Percentiles rank a stretch among this genome's conserved stretches.
phyloP scores from a whole-genome alignment of 805 yeast species.

The Candida koratica region DNA sequence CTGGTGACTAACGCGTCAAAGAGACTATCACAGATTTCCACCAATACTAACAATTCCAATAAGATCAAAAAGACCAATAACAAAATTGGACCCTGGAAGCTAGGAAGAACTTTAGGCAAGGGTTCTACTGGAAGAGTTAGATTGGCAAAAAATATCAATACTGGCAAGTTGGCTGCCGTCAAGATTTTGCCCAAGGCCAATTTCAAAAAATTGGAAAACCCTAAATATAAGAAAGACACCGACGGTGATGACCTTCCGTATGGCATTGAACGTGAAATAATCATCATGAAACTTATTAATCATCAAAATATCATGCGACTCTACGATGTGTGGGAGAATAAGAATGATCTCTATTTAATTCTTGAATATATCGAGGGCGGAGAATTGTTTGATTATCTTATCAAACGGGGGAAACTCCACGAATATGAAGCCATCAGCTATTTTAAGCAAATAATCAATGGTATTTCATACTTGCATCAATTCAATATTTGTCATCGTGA shows the following conservation, averaged over 20 bases:
- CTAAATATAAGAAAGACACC: constrained; percentile 37
- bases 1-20: constrained; percentile 46
- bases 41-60: constrained; percentile 38
- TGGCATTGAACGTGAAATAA: constrained; percentile 83
- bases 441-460: constrained; percentile 80
- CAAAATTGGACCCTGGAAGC: constrained; percentile 92
- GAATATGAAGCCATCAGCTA: constrained; percentile 88
- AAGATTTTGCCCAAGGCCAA: constrained; percentile 89
- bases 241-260: constrained; percentile 50
- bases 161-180: constrained; percentile 92
- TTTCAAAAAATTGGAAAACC: constrained; percentile 48
- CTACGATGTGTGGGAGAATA: constrained; percentile 86
- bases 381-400: constrained; percentile 86
- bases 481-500: constrained; percentile 87
- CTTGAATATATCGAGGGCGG: constrained; percentile 97
- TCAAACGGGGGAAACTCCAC: constrained; percentile 81
- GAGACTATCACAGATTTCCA: constrained; percentile 47
- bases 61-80: constrained; percentile 46
- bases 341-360: constrained; percentile 76
- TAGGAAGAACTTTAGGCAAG: constrained; percentile 90
- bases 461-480: constrained; percentile 80
- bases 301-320: constrained; percentile 77
- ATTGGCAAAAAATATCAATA: constrained; percentile 78
- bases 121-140: constrained; percentile 97
- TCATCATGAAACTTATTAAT: constrained; percentile 75